A percentile compares a stretch with the other conserved stretches of the same genome.
Conservation (phyloP, 176 grass and related monocot species). For the Elymus sibiricus region DNA sequence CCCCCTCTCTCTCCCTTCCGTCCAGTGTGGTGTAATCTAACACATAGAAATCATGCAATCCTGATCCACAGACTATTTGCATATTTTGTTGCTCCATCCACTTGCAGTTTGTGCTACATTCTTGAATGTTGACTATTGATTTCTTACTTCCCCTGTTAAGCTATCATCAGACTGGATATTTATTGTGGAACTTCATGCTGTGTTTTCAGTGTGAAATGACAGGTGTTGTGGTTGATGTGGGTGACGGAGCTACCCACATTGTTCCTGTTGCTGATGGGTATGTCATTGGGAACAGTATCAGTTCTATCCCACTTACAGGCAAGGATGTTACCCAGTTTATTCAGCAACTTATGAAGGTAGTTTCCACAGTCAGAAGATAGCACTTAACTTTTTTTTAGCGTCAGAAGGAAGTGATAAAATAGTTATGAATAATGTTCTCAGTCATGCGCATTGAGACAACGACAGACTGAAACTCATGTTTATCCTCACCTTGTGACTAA, state of each 20-base stretch:
- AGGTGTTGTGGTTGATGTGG: slow-evolving; percentile 97
- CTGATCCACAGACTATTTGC: not conserved
- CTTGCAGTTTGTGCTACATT: not conserved
- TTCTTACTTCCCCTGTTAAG: slow-evolving; percentile 16
- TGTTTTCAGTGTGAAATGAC: slow-evolving; percentile 99
- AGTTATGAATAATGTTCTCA: not conserved
- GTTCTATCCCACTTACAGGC: slow-evolving; percentile 94
- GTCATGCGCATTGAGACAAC: not conserved
- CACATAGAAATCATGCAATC: not conserved
- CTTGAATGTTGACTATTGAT: not conserved
- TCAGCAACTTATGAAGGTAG: slow-evolving; percentile 96
- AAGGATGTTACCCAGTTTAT: slow-evolving; percentile 97
- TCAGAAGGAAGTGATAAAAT: not conserved
- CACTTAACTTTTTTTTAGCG: not conserved
- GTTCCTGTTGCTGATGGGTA: slow-evolving; percentile 99
- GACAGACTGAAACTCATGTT: not conserved
- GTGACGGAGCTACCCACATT: slow-evolving; percentile 93
- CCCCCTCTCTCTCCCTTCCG: not conserved
- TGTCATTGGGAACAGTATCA: slow-evolving; percentile 96
- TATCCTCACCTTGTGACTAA: not conserved
- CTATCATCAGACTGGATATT: slow-evolving; percentile 6
- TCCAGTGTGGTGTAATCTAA: not conserved
- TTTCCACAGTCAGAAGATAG: not conserved
- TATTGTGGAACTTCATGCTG: slow-evolving; percentile 42
- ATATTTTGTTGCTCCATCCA: not conserved